Conservation (phyloP, 2,329 filamentous ascomycete genomes). For the Aspergillus hiratsukae region DNA sequence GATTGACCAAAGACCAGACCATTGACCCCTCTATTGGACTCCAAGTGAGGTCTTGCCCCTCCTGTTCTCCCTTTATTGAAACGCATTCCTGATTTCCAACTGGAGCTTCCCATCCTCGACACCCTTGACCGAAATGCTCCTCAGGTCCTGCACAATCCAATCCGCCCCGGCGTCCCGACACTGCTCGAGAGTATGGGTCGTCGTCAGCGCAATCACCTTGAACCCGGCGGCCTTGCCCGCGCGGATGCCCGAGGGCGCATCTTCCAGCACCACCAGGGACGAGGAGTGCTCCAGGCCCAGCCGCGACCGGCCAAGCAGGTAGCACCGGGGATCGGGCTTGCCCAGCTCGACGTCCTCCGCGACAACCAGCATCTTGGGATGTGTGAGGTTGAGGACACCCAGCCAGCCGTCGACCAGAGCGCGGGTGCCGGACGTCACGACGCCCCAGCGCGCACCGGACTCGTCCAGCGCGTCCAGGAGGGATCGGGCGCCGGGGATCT, state of each 20-base stretch:
- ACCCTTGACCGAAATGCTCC: conserved; percentile 62
- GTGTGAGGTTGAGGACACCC: conserved; percentile 59
- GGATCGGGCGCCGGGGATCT: conserved; percentile 76
- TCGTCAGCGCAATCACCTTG: conserved; percentile 76
- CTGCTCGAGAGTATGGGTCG: conserved; percentile 72
- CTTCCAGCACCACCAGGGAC: conserved; percentile 74
- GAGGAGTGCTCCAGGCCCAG: conserved; percentile 49
- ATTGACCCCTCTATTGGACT: neutral
- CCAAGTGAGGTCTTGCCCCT: neutral
- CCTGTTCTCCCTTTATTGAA: conserved; percentile 24
- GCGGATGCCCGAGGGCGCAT: conserved; percentile 78
- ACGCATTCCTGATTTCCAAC: conserved; percentile 63
- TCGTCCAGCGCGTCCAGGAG: conserved; percentile 65
- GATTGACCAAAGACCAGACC: neutral
- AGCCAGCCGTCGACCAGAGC: conserved; percentile 69
- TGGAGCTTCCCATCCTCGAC: conserved; percentile 56
- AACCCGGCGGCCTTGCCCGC: conserved; percentile 84
- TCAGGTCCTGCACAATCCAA: conserved; percentile 78
- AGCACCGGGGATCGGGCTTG: conserved; percentile 74
- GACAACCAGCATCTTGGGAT: conserved; percentile 63
- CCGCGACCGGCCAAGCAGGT: conserved; percentile 61
- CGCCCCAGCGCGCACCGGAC: conserved; percentile 70
- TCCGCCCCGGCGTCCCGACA: conserved; percentile 73
- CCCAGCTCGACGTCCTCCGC: conserved; percentile 71
- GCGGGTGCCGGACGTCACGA: conserved; percentile 68